Conservation (phyloP, 169 alveolate species). For the Eimeria falciformis region DNA sequence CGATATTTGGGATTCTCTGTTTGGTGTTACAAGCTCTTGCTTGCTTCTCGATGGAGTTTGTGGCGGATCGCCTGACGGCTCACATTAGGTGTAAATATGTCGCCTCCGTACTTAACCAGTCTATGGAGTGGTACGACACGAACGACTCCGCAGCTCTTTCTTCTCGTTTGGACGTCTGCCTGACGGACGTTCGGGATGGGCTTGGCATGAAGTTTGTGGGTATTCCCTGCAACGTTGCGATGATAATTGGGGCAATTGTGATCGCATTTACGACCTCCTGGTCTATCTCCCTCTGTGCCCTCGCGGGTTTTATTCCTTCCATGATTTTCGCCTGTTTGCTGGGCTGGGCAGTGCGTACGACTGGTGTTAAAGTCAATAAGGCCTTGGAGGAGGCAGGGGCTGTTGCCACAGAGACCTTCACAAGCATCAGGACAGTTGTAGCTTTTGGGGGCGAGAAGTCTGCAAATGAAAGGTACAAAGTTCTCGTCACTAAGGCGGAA, state of each 20-base stretch:
- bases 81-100: not conserved
- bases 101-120: not conserved
- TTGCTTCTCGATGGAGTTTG: not conserved
- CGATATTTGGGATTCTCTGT: not conserved
- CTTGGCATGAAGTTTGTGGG: slow-evolving; percentile 32
- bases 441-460: slow-evolving; percentile 69
- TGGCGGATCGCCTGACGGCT: not conserved
- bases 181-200: slow-evolving; percentile 7
- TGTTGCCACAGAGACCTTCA: slow-evolving; percentile 69
- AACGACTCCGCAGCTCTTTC: slow-evolving; percentile 6
- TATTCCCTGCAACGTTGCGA: not conserved
- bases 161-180: not conserved
- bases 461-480: not conserved
- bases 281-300: slow-evolving; percentile 21
- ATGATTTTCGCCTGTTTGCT: not conserved
- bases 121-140: slow-evolving; percentile 38
- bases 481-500: not conserved
- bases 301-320: not conserved
- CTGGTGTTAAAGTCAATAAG: not conserved
- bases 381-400: slow-evolving; percentile 67
- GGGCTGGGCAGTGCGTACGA: slow-evolving; percentile 12
- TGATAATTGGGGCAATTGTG: not conserved
- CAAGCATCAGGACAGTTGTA: slow-evolving; percentile 52
- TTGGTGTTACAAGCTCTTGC: not conserved
- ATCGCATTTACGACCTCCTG: slow-evolving; percentile 3